Evolutionary conservation across 148 eudicot species (phyloP).

Genomic region (Cornus florida): DNA sequence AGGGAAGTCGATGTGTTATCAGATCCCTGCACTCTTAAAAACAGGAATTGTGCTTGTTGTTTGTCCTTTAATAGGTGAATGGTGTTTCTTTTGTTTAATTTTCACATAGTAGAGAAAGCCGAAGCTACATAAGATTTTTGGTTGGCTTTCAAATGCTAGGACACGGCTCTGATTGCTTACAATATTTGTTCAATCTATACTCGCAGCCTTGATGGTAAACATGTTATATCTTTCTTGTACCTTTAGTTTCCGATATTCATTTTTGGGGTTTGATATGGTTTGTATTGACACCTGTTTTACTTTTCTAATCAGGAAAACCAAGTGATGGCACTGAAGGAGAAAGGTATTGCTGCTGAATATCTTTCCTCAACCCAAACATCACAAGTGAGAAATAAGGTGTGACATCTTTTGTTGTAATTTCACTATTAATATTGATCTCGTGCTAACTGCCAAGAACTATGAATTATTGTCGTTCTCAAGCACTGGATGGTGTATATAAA

Average conservation of each 20-base stretch:
- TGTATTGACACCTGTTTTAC: neutral
- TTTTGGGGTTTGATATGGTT: slow-evolving; percentile 3
- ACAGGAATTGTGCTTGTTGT: slow-evolving; percentile 92
- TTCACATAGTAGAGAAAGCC: slow-evolving; percentile 14
- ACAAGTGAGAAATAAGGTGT: slow-evolving; percentile 70
- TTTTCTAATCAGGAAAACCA: slow-evolving; percentile 73
- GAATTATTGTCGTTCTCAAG: neutral
- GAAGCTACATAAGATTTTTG: slow-evolving; percentile 41
- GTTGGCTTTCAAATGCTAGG: slow-evolving; percentile 48
- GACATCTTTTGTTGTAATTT: neutral
- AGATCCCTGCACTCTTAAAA: slow-evolving; percentile 81
- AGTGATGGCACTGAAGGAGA: slow-evolving; percentile 74
- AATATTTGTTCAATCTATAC: slow-evolving; percentile 12
- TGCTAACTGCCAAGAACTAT: neutral
- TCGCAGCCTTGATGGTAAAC: slow-evolving; percentile 66
- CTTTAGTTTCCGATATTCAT: neutral
- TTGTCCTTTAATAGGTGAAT: slow-evolving; percentile 88
- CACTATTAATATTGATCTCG: slow-evolving; percentile 12
- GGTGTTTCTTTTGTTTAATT: slow-evolving; percentile 37
- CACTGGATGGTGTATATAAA: neutral
- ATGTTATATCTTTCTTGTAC: neutral
- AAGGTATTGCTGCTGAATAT: slow-evolving; percentile 87
- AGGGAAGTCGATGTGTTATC: slow-evolving; percentile 94
- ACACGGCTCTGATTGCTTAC: slow-evolving; percentile 22
- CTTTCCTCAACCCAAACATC: slow-evolving; percentile 80